Conservation (phyloP, 1,284 basidiomycete genomes). For the Moesziomyces globuligerus region DNA sequence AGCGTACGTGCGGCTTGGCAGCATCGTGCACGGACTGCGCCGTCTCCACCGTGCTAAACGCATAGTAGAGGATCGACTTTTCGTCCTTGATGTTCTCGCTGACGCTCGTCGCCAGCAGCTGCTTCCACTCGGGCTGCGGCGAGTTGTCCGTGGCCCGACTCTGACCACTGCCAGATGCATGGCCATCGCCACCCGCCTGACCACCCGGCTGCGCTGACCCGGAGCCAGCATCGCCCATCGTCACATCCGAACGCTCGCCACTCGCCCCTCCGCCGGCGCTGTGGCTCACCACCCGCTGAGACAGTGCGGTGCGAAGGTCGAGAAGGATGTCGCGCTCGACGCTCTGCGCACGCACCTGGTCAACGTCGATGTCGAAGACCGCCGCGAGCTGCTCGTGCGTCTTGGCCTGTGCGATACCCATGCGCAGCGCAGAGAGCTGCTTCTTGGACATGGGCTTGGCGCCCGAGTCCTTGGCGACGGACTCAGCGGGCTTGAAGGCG, state of each 20-base stretch:
- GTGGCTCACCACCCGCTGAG: slow-evolving; percentile 8
- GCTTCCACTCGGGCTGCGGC: slow-evolving; percentile 60
- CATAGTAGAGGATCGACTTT: slow-evolving; percentile 62
- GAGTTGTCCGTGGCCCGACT: slow-evolving; percentile 45
- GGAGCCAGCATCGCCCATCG: slow-evolving; percentile 17
- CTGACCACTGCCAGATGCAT: slow-evolving; percentile 19
- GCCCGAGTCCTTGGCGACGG: slow-evolving; percentile 7
- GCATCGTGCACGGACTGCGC: slow-evolving; percentile 49
- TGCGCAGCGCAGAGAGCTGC: slow-evolving; percentile 33
- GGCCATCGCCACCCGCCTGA: slow-evolving; percentile 31
- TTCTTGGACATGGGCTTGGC: slow-evolving; percentile 30
- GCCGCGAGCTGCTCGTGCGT: slow-evolving; percentile 45
- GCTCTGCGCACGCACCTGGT: slow-evolving; percentile 13
- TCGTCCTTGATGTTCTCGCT: slow-evolving; percentile 55
- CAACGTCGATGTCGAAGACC: slow-evolving; percentile 41
- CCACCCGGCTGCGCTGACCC: slow-evolving; percentile 2
- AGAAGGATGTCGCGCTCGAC: slow-evolving; percentile 29
- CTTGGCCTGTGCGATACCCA: slow-evolving; percentile 46
- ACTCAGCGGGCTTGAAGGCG: slow-evolving; percentile 57
- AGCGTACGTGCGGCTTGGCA: slow-evolving; percentile 54
- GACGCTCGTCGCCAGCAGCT: slow-evolving; percentile 48
- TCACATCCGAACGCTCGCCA: slow-evolving; percentile 30
- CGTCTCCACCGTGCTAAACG: slow-evolving; percentile 54
- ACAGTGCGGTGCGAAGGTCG: slow-evolving; percentile 26
- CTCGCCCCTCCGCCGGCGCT: slow-evolving; percentile 17